A percentile compares a stretch with the other conserved stretches of the same genome.
Evolutionary conservation across 225 moss, liverwort and hornwort species (phyloP).

Genomic region (Climacium dendroides): DNA sequence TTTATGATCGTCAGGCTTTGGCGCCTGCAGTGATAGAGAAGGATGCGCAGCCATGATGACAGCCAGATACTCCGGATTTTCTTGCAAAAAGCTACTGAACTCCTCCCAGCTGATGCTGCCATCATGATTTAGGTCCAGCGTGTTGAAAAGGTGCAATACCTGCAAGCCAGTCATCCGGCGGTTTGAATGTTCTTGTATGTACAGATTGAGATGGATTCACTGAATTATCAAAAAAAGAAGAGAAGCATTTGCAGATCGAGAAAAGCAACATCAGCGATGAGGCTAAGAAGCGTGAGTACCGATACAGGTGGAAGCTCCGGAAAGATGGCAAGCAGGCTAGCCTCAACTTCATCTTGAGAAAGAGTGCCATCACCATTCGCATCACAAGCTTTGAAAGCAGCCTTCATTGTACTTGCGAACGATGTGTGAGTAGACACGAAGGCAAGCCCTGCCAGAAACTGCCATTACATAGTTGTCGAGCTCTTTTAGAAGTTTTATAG

Average conservation of each 20-base stretch:
- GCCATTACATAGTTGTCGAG: background rate
- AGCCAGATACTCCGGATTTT: constrained; percentile 48
- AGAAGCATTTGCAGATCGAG: background rate
- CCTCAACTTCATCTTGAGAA: constrained; percentile 37
- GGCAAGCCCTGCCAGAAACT: constrained; percentile 64
- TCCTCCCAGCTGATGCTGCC: constrained; percentile 52
- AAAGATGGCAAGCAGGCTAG: constrained; percentile 29
- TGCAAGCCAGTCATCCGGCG: background rate
- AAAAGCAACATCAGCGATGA: background rate
- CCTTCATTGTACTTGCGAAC: constrained; percentile 35
- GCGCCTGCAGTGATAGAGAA: constrained; percentile 8
- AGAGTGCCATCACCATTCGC: constrained; percentile 37
- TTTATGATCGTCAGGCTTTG: background rate
- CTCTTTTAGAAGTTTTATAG: background rate
- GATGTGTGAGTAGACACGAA: constrained; percentile 48
- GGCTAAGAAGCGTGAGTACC: constrained; percentile 1
- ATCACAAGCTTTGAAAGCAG: constrained; percentile 55
- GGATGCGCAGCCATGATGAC: constrained; percentile 56
- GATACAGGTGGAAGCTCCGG: constrained; percentile 25
- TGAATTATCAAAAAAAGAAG: background rate
- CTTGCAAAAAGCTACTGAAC: constrained; percentile 40
- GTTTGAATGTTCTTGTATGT: background rate
- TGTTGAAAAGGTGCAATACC: constrained; percentile 23
- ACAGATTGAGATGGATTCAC: background rate
- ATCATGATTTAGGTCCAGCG: constrained; percentile 27